A percentile compares a stretch with the other conserved stretches of the same genome.
phyloP scores from a whole-genome alignment of 331 rosid species.

The Quercus tomentella region DNA sequence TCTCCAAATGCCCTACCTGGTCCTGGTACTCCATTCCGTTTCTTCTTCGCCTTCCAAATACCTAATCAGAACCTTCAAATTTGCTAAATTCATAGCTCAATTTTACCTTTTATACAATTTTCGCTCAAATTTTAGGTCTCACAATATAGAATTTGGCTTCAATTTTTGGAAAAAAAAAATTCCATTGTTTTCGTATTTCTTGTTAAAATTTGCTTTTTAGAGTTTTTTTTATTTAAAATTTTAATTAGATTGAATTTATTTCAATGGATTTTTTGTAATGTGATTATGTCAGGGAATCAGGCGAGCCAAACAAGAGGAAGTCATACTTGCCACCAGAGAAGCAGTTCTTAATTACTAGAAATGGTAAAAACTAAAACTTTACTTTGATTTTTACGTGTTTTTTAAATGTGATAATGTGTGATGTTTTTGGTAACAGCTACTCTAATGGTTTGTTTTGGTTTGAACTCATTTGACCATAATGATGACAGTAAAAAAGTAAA shows the following conservation, averaged over 20 bases:
- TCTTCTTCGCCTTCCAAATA: not conserved
- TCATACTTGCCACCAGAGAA: slow-evolving; percentile 77
- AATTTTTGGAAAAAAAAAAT: too few relatives aligned
- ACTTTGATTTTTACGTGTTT: not conserved
- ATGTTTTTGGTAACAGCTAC: too few relatives aligned
- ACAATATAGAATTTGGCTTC: too few relatives aligned
- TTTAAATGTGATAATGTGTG: too few relatives aligned
- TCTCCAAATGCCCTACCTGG: slow-evolving; percentile 98
- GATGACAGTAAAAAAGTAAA: not conserved
- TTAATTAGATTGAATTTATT: not conserved
- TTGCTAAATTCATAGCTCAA: too few relatives aligned
- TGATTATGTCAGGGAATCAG: slow-evolving; percentile 69
- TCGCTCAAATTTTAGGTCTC: too few relatives aligned
- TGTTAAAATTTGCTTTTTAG: not conserved
- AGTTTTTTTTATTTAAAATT: not conserved
- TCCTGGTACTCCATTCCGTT: slow-evolving; percentile 55
- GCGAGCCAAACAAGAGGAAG: slow-evolving; percentile 92
- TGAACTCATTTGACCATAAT: not conserved
- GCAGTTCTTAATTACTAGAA: slow-evolving; percentile 87
- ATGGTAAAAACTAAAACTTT: slow-evolving; percentile 38
- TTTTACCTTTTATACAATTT: too few relatives aligned
- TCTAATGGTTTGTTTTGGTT: not conserved
- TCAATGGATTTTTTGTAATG: not conserved
- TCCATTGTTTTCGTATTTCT: not conserved
- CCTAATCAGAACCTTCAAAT: too few relatives aligned